phyloP scores from a whole-genome alignment of 2,329 filamentous ascomycete species.

The Fusarium algeriense region DNA sequence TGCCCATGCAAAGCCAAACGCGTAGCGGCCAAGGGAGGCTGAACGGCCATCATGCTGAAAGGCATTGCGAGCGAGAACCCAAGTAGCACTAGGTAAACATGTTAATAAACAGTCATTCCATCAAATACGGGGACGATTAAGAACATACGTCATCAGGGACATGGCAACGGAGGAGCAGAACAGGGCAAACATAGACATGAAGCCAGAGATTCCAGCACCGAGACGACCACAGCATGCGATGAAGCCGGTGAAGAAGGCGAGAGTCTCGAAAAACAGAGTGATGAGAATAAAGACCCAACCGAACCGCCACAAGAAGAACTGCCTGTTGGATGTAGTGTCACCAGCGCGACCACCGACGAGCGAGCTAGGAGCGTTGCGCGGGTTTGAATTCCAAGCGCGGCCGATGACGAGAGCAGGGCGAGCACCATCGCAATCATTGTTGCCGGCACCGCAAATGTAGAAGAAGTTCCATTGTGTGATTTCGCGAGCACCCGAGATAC shows the following conservation, averaged over 20 bases:
- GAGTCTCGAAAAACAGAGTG: constrained; percentile 79
- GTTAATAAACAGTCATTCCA: constrained; percentile 19
- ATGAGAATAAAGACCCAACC: constrained; percentile 93
- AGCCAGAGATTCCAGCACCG: constrained; percentile 74
- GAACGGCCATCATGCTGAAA: constrained; percentile 68
- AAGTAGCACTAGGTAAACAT: constrained; percentile 60
- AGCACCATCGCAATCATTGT: constrained; percentile 72
- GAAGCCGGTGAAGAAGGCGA: constrained; percentile 76
- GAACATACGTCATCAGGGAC: constrained; percentile 78
- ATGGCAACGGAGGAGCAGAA: constrained; percentile 77
- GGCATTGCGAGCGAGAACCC: constrained; percentile 76
- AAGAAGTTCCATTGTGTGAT: constrained; percentile 91
- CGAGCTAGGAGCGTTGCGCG: constrained; percentile 57
- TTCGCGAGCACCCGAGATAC: constrained; percentile 75
- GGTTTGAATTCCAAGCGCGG: constrained; percentile 72
- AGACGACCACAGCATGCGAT: constrained; percentile 78
- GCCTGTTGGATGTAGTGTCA: constrained; percentile 68
- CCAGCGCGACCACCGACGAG: constrained; percentile 66
- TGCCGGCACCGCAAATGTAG: constrained; percentile 77
- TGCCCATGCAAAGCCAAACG: constrained; percentile 83
- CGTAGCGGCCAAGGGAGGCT: constrained; percentile 74
- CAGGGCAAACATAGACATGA: constrained; percentile 70
- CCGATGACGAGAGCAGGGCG: constrained; percentile 76
- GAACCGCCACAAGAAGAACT: constrained; percentile 90
- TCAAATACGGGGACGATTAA: background rate